Evolutionary conservation across 495 filamentous ascomycete species (phyloP), one percentile per base, ranked within the genome.

Genomic region (Aspergillus cavernicola): DNA sequence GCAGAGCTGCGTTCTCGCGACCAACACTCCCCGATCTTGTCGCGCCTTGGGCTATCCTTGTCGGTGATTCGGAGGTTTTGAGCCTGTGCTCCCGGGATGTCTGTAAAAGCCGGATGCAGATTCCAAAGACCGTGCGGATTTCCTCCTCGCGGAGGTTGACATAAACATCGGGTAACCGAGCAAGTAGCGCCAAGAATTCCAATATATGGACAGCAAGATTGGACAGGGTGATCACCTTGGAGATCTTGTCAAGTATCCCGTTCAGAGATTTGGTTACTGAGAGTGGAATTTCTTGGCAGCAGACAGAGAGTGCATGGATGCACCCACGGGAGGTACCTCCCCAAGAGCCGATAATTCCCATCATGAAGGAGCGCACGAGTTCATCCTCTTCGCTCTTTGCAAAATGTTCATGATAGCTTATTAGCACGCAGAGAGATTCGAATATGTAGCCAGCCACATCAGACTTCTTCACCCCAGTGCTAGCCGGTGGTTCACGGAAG

Each of bases 281-380:
- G 23, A 82, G 74, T 20, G 92, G 91, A 22, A 96, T 79, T 65
- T 99, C 95, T 61, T 96, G 86, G 62, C 91, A 96, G 69, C 91
- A 97, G 36, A 97, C 83, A 2, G 90, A 87, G 7, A 99, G 76
- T 2, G 91, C 93, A 67, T 97, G 92, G 43, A 99, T 96, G 66
- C 93, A 97, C 41, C 83, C 86, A 61, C 89, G 91, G 22, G 89
- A 88, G 18, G 86, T 92, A 55, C 88, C 80, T 57, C 97, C 92
- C 80, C 87, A 88, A 19, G 84, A 86, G 11, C 87, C 83, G 37
- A 80, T 79, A 41, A 95, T 84, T 7, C 91, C 91, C 45, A 84
- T 76, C 61, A 90, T 78, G 66, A 99, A 96, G 0, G 85, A 79
- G 42, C 85, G 81, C 7, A 99, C 88, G 4, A 96, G 84, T 19